Evolutionary conservation across 306 rosid genomes (phyloP), one percentile per base, ranked within the genome.

Genomic region (Urtica urens): DNA sequence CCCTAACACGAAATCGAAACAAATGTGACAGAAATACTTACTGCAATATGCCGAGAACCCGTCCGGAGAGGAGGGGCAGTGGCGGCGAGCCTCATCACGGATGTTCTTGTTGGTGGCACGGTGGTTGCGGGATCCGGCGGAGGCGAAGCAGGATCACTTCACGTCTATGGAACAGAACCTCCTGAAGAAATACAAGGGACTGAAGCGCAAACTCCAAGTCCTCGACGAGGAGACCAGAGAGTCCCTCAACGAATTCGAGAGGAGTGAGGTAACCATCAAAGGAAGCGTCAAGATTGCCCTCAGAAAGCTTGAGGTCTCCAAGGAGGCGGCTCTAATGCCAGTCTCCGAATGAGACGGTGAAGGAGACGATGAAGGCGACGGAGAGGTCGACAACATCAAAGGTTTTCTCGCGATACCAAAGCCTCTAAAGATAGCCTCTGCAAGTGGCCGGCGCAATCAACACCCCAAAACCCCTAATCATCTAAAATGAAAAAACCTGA

Each of bases 101-200:
- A n/a, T n/a, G n/a, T n/a, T n/a, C n/a, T n/a, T n/a, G n/a, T n/a
- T n/a, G n/a, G n/a, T n/a, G n/a, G n/a, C n/a, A n/a, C n/a, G n/a
- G n/a, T n/a, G n/a, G n/a, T n/a, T n/a, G n/a, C n/a, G n/a, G n/a
- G n/a, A n/a, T n/a, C n/a, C n/a, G n/a, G n/a, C n/a, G n/a, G n/a
- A n/a, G n/a, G n/a, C n/a, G n/a, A n/a, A n/a, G n/a, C n/a, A n/a
- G 1, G 95, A 90, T 40, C 99, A 90, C 72, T 90, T 90, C 85
- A 47, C 86, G 1, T 79, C 73, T 6, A 46, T 90, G 2, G 99
- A 90, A 46, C 72, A 84, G 17, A 65, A 79, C 69, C 80, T 85
- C 10, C 77, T 69, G 39, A 43, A 50, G 82, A 85, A 90, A 46
- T 85, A 95, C 0, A 81, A 90, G 62, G 92, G 78, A 0, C 57